Evolutionary conservation across 179 eudicot genomes (phyloP).

Genomic region (Actinidia polygama): DNA sequence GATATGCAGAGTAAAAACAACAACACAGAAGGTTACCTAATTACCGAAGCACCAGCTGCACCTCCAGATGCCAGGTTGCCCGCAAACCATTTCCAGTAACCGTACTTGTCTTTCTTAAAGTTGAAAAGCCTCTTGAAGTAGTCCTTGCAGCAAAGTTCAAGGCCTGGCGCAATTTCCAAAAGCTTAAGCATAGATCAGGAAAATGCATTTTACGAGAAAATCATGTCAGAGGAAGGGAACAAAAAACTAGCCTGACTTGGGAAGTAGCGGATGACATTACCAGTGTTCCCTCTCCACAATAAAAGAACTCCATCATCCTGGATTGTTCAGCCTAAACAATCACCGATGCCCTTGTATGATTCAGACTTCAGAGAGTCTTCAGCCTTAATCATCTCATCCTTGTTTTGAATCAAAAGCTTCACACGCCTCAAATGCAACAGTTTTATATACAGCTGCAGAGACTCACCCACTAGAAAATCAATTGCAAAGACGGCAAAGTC

Average conservation of each 20-base stretch:
- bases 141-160: conserved; percentile 68
- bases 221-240: neutral
- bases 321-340: conserved; percentile 56
- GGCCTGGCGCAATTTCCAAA: conserved; percentile 37
- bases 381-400: conserved; percentile 66
- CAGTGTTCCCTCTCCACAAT: conserved; percentile 64
- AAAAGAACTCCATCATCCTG: conserved; percentile 53
- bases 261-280: conserved; percentile 65
- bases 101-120: conserved; percentile 63
- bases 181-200: neutral
- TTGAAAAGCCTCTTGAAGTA: conserved; percentile 65
- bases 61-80: conserved; percentile 68
- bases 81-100: conserved; percentile 74
- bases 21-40: too few relatives aligned
- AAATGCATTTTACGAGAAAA: neutral
- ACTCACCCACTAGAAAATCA: conserved; percentile 68
- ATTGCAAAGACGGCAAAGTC: conserved; percentile 40
- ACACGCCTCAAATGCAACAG: conserved; percentile 63
- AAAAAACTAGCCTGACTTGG: conserved; percentile 57
- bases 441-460: conserved; percentile 62
- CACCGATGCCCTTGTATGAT: conserved; percentile 59
- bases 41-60: conserved; percentile 70
- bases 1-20: too few relatives aligned
- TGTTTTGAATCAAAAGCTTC: conserved; percentile 61
- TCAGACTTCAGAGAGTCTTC: conserved; percentile 59